These are phyloP conservation scores for Cladosporium colombiae DNA, from an alignment of 2,329 filamentous ascomycete genomes.

Conservation along the genomic window DNA sequence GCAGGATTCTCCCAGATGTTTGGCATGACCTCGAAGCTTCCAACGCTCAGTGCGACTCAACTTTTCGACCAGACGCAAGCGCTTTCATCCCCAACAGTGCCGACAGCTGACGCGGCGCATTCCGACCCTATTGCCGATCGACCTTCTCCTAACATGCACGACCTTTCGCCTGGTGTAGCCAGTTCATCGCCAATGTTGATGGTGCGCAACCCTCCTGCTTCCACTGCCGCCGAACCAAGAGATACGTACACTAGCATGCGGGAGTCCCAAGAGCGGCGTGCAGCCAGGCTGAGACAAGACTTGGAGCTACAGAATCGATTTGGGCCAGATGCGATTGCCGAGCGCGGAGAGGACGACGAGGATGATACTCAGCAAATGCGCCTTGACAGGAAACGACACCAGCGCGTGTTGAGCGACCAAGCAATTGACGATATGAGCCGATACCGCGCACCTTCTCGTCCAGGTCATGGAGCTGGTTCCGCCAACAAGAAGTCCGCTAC, in stretches of 20 bases:
- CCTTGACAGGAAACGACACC: conserved; percentile 23
- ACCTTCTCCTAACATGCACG: conserved; percentile 47
- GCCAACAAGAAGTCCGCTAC: conserved; percentile 24
- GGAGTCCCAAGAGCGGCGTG: conserved; percentile 46
- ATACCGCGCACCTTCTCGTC: conserved; percentile 26
- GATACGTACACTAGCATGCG: conserved; percentile 47
- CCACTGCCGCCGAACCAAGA: conserved; percentile 39
- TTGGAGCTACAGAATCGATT: conserved; percentile 21
- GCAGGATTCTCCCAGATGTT: conserved; percentile 43
- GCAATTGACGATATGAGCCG: conserved; percentile 23
- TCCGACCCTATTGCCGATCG: conserved; percentile 49
- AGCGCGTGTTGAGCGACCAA: conserved; percentile 29
- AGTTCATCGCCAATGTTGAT: conserved; percentile 43
- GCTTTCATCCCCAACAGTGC: conserved; percentile 45
- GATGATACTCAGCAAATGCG: conserved; percentile 24
- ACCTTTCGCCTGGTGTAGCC: conserved; percentile 38
- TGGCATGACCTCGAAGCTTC: conserved; percentile 36
- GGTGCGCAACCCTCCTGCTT: conserved; percentile 31
- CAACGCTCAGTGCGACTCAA: conserved; percentile 47
- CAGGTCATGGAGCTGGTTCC: conserved; percentile 19
- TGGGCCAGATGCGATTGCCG: conserved; percentile 15
- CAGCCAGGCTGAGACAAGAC: conserved; percentile 27
- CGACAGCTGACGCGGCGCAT: conserved; percentile 35
- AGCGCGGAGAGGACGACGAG: conserved; percentile 27
- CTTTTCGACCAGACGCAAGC: conserved; percentile 49